Evolutionary conservation across 768 basidiomycete species (phyloP).

Genomic region (Mycena polygramma): DNA sequence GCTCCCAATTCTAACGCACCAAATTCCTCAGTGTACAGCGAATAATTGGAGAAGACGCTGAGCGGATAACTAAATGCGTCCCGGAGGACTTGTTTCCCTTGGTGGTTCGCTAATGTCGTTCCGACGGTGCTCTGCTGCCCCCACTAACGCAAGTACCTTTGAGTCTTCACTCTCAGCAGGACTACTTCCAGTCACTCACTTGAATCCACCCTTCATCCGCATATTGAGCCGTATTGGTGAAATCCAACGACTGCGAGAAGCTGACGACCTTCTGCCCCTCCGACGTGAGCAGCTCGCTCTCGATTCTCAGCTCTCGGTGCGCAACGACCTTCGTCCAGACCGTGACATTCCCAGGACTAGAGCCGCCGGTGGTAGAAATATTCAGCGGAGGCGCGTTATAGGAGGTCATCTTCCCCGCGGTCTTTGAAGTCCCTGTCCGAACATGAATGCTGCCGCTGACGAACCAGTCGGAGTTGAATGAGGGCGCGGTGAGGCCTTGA

Average conservation of each 20-base stretch:
- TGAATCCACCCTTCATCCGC: constrained; percentile 55
- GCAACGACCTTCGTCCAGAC: constrained; percentile 66
- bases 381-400: constrained; percentile 62
- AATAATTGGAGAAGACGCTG: constrained; percentile 48
- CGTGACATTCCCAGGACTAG: constrained; percentile 53
- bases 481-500: constrained; percentile 61
- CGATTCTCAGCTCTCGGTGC: constrained; percentile 59
- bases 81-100: constrained; percentile 55
- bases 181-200: constrained; percentile 28
- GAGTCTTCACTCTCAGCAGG: background rate
- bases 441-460: constrained; percentile 69
- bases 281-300: constrained; percentile 63
- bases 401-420: constrained; percentile 64
- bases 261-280: constrained; percentile 59
- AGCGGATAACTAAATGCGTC: constrained; percentile 71
- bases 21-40: constrained; percentile 43
- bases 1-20: constrained; percentile 37
- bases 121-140: constrained; percentile 65
- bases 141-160: constrained; percentile 49
- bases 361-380: constrained; percentile 55
- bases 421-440: constrained; percentile 61
- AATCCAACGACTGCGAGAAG: constrained; percentile 64
- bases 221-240: constrained; percentile 65
- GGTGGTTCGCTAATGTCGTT: constrained; percentile 61
- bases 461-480: constrained; percentile 73